A percentile compares a stretch with the other conserved stretches of the same genome.
Conservation (phyloP, 257 asterid species). For the Leonotis leonurus region DNA sequence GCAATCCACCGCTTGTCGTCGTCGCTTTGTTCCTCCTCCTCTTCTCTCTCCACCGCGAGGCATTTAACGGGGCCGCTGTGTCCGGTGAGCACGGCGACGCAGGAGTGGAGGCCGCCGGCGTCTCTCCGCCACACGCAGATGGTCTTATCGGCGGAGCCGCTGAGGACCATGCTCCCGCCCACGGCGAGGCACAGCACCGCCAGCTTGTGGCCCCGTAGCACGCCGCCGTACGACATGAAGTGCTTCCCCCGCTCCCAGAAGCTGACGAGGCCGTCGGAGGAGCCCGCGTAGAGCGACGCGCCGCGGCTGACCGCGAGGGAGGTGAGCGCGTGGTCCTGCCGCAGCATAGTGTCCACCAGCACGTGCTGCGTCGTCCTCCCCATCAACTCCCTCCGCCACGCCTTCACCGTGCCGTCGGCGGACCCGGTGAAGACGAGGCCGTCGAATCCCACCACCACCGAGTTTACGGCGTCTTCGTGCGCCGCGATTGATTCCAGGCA, state of each 20-base stretch:
- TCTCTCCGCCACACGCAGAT: slow-evolving; percentile 92
- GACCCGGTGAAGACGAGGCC: slow-evolving; percentile 76
- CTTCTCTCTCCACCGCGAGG: slow-evolving; percentile 50
- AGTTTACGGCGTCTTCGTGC: slow-evolving; percentile 74
- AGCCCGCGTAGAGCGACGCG: slow-evolving; percentile 54
- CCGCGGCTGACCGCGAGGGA: slow-evolving; percentile 45
- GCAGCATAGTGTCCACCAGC: slow-evolving; percentile 53
- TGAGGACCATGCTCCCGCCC: slow-evolving; percentile 59
- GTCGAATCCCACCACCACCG: slow-evolving; percentile 53
- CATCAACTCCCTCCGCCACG: slow-evolving; percentile 73
- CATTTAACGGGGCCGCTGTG: slow-evolving; percentile 91
- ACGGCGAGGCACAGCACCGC: slow-evolving; percentile 74
- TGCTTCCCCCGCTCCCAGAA: slow-evolving; percentile 69
- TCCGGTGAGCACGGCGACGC: slow-evolving; percentile 60
- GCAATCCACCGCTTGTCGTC: slow-evolving; percentile 36
- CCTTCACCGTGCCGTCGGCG: slow-evolving; percentile 89
- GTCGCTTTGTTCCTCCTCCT: slow-evolving; percentile 8
- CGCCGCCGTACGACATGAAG: slow-evolving; percentile 65
- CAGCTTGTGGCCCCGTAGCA: slow-evolving; percentile 74
- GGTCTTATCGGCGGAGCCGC: slow-evolving; percentile 83
- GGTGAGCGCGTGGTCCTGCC: slow-evolving; percentile 68
- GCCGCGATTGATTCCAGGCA: slow-evolving; percentile 69
- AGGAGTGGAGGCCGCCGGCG: slow-evolving; percentile 56
- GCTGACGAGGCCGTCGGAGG: slow-evolving; percentile 82
- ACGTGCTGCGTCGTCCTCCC: slow-evolving; percentile 45